A percentile compares a stretch with the other conserved stretches of the same genome.
These are phyloP conservation scores for Neonothopanus nambi DNA, from an alignment of 1,284 basidiomycete genomes.

Conservation along the genomic window DNA sequence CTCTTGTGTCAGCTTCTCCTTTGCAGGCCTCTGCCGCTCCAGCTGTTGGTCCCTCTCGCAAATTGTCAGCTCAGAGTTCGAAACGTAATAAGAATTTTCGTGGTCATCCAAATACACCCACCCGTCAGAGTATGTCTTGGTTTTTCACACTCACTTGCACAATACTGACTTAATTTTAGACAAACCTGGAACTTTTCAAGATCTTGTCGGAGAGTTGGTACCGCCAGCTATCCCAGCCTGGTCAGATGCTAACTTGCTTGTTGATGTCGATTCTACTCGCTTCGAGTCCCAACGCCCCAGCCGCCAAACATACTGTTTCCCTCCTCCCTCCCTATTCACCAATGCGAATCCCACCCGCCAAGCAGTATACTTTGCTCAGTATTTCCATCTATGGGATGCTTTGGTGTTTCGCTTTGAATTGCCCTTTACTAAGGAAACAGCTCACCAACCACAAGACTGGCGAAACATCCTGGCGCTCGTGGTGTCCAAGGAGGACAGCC, in stretches of 20 bases:
- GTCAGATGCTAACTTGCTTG: neutral
- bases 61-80: neutral
- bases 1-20: neutral
- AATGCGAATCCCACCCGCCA: no score
- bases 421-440: no score
- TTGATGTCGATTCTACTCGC: neutral
- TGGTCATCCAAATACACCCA: neutral
- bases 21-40: neutral
- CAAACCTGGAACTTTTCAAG: neutral
- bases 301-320: no score
- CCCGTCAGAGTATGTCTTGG: neutral
- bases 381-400: no score
- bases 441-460: no score
- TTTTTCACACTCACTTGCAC: neutral
- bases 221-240: neutral
- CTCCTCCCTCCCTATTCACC: no score
- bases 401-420: no score
- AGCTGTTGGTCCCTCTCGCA: neutral
- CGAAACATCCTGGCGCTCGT: no score
- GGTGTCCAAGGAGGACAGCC: no score
- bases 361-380: no score
- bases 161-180: neutral
- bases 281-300: no score
- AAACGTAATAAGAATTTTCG: neutral
- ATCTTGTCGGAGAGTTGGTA: neutral